A percentile compares a stretch with the other conserved stretches of the same genome.
Evolutionary conservation across 2,329 filamentous ascomycete species (phyloP).

Genomic region (Golovinomyces cichoracearum): DNA sequence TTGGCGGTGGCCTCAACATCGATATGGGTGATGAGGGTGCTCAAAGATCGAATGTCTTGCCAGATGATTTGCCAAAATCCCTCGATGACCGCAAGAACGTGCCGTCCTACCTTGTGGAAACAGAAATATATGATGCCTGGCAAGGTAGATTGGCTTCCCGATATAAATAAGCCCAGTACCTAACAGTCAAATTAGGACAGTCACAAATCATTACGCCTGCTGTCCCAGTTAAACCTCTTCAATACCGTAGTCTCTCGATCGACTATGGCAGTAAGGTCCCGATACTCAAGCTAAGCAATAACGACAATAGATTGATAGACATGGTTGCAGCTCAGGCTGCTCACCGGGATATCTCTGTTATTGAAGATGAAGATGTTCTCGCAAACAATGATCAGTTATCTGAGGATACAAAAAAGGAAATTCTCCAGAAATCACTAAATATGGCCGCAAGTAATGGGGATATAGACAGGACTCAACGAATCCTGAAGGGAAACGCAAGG

Average conservation of each 20-base stretch:
- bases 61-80: conserved; percentile 67
- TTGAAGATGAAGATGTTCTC: conserved; percentile 58
- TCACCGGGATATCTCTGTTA: conserved; percentile 44
- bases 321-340: conserved; percentile 91
- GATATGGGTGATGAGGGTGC: conserved; percentile 19
- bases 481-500: conserved; percentile 50
- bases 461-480: conserved; percentile 48
- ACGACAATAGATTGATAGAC: conserved; percentile 69
- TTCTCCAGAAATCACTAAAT: conserved; percentile 66
- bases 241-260: conserved; percentile 57
- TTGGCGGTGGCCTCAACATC: conserved; percentile 13
- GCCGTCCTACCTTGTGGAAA: conserved; percentile 45
- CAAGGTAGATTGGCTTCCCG: conserved; percentile 34
- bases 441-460: conserved; percentile 96
- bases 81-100: conserved; percentile 62
- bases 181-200: conserved; percentile 35
- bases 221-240: conserved; percentile 56
- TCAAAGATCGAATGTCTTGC: conserved; percentile 32
- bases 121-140: conserved; percentile 97
- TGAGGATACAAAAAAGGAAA: conserved; percentile 49
- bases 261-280: conserved; percentile 42
- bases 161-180: conserved; percentile 4
- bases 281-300: conserved; percentile 37
- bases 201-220: conserved; percentile 84
- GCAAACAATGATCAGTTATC: conserved; percentile 48